Evolutionary conservation across 1,284 basidiomycete species (phyloP).

Genomic region (Hemileia vastatrix): DNA sequence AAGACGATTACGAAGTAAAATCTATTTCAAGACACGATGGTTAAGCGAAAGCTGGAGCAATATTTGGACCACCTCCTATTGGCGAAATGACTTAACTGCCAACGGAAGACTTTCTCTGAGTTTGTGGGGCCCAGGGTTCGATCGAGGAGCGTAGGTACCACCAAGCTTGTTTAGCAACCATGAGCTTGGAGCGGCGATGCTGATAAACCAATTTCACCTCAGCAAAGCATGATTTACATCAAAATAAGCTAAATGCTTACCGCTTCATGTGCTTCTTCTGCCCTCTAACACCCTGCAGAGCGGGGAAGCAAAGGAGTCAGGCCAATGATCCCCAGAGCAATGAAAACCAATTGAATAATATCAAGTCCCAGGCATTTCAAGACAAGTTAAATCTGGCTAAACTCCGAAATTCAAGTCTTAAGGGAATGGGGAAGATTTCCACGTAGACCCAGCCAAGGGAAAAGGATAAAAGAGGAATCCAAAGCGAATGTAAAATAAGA

Average conservation of each 20-base stretch:
- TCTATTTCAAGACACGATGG: constrained; percentile 56
- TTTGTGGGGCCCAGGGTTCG: constrained; percentile 97
- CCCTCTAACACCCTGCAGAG: constrained; percentile 53
- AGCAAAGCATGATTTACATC: no score
- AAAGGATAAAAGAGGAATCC: no score
- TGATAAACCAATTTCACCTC: no score
- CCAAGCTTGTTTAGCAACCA: constrained; percentile 99
- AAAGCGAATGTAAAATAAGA: no score
- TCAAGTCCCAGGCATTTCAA: no score
- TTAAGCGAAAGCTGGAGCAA: neutral
- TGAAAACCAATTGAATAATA: no score
- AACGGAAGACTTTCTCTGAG: constrained; percentile 81
- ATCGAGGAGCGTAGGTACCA: constrained; percentile 93
- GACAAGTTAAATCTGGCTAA: no score
- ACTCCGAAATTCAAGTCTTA: no score
- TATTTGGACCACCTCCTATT: constrained; percentile 29
- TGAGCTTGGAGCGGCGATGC: constrained; percentile 84
- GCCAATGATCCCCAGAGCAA: constrained; percentile 24
- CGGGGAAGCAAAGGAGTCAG: constrained; percentile 25
- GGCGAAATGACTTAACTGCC: no score
- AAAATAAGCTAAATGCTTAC: neutral
- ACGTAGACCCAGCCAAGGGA: no score
- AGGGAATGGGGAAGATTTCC: no score
- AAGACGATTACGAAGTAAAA: constrained; percentile 97
- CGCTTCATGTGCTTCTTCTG: constrained; percentile 99